Base-by-base conservation (phyloP, 495 filamentous ascomycete species). In the Aspergillus diversus region DNA sequence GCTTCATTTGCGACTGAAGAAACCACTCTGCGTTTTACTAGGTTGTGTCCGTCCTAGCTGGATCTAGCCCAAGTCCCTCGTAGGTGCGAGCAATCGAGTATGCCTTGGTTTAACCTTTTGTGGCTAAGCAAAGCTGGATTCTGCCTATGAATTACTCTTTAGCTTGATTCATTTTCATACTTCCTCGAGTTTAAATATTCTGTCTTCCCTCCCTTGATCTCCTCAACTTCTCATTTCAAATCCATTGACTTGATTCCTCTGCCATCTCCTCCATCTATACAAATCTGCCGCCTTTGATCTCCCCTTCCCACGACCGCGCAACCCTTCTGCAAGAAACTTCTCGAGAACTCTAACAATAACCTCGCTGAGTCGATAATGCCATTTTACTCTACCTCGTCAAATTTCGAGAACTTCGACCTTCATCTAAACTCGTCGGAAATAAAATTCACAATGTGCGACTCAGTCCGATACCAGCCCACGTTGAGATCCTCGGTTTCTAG, bases 151-250 rank as follows among this genome's bases (percentile, higher is more conserved):
- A 13, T 11, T 50, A 33, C 50, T 53, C 32, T 32, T 11, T 11
- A 32, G 4, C 21, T 11, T 58, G 55, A 58, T 48, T 58, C 42
- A 60, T 52, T 43, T 55, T 16, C 15, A 55, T 55, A 33, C 33
- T 47, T 32, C 43, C 17, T 51, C 9, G 8, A 33, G 1, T 33
- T 50, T 35, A 17, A 46, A 53, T 16, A 47, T 33, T 35, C 5
- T 5, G 13, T 32, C 16, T 35, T 49, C 21, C 47, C 47, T 16
- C 47, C 16, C 46, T 39, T 34, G 7, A 6, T 57, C 35, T 42
- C 54, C 8, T 49, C 39, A 15, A 11, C 39, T 43, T 43, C n/a
- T 15, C 39, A 43, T 2, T 43, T 15, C 39, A 4, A 11, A 43
- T 43, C 8, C 11, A 49, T 27, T 27, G 21, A 27, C 21, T 27